Evolutionary conservation across 768 basidiomycete species (phyloP), one percentile per base, ranked within the genome.

Genomic region (Artomyces pyxidatus): DNA sequence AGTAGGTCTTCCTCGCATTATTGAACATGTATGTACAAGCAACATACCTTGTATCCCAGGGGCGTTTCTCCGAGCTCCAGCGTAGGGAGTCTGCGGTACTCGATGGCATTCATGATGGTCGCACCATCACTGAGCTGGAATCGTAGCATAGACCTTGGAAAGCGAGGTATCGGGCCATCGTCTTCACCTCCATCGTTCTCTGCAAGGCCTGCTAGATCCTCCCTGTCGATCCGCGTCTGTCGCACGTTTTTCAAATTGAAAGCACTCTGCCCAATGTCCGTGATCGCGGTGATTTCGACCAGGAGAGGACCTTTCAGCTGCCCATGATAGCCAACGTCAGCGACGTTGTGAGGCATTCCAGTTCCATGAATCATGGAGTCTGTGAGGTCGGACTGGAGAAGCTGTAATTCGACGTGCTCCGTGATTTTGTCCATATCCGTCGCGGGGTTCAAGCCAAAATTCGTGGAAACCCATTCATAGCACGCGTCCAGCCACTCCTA

Each of bases 231-330:
- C 28, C 89, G 71, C 11, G 80, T 78, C 46, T 79, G 72, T 19
- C 85, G 74, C 21, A 78, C 75, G 56, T 86, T 86, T 51, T 84
- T 75, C 16, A 96, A 72, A 45, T 71, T 80, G 59, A 90, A 88
- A 0, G 93, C 94, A 55, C 91, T 91, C 38, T 77, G 68, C 0
- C 84, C 88, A 19, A 96, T 83, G 48, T 97, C 94, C 16, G 80
- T 88, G n/a, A 95, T 76, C 12, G 77, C 72, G 16, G 70, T 65
- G 23, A 96, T 75, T 59, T 96, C 85, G 9, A 93, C 83, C 30
- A 90, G 77, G 27, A 88, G 65, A 1, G 84, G 79, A 6, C 69
- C 53, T 6, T 73, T 72, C 1, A 58, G 58, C 12, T 70, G 53
- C 0, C 69, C 68, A 9, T 63, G 58, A 17, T 73, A 71, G 22